Evolutionary conservation across 331 rosid genomes (phyloP).

Genomic region (Telfairia occidentalis): DNA sequence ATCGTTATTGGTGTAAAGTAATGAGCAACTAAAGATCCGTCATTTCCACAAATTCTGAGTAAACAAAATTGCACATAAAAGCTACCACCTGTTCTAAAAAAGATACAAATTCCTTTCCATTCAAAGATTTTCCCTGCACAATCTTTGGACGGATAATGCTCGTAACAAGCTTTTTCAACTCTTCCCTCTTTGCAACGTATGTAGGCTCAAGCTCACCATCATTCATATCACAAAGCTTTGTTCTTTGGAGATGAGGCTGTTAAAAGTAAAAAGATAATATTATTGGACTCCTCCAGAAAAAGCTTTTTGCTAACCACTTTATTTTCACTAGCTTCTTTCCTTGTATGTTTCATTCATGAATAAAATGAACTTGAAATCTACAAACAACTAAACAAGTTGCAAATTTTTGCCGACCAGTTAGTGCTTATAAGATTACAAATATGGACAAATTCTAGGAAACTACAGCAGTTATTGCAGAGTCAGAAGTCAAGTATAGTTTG

Average conservation of each 20-base stretch:
- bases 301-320: not conserved
- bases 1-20: not conserved
- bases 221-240: conserved; percentile 91
- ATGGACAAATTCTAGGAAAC: not conserved
- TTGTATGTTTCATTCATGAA: not conserved
- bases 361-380: not conserved
- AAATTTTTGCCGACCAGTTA: too few species aligned
- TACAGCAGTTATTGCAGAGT: not conserved
- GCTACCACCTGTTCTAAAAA: conserved; percentile 91
- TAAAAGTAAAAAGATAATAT: conserved; percentile 12
- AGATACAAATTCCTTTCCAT: conserved; percentile 75
- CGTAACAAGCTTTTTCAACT: conserved; percentile 66
- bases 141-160: conserved; percentile 78
- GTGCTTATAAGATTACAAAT: not conserved
- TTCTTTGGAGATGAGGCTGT: conserved; percentile 95
- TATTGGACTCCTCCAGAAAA: not conserved
- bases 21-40: not conserved
- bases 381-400: not conserved
- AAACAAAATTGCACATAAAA: not conserved
- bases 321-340: not conserved
- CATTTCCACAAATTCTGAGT: not conserved
- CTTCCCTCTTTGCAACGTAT: conserved; percentile 68
- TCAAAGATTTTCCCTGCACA: conserved; percentile 69
- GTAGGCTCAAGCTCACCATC: conserved; percentile 69
- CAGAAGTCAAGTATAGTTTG: not conserved